phyloP scores from a whole-genome alignment of 2,329 filamentous ascomycete genomes.

The Nigrospora osmanthi region DNA sequence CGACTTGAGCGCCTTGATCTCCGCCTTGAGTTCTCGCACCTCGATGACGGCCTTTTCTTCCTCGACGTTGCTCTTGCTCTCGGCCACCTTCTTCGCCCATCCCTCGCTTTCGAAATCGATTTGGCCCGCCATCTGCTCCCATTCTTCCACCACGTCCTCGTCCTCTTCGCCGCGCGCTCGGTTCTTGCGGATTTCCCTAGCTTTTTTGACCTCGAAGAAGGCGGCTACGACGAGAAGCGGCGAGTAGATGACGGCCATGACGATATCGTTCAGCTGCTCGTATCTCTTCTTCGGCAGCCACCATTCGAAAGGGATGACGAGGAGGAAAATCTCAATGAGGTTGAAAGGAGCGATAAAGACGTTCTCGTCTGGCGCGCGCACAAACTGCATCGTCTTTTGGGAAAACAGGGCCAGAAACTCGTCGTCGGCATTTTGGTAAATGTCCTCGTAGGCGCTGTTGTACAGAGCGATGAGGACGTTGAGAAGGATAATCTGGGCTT shows the following conservation, averaged over 20 bases:
- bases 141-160: conserved; percentile 83
- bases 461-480: conserved; percentile 97
- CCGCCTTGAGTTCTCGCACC: conserved; percentile 47
- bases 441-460: conserved; percentile 93
- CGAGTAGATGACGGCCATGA: conserved; percentile 82
- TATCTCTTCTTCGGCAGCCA: conserved; percentile 75
- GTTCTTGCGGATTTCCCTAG: conserved; percentile 63
- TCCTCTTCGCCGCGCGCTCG: conserved; percentile 76
- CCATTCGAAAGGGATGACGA: conserved; percentile 85
- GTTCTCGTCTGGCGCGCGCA: conserved; percentile 94
- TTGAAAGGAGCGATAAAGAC: conserved; percentile 97
- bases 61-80: conserved; percentile 74
- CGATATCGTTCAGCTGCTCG: conserved; percentile 74
- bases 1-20: conserved; percentile 49
- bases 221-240: conserved; percentile 77
- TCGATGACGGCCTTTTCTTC: conserved; percentile 71
- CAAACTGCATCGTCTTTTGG: conserved; percentile 93
- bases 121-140: conserved; percentile 72
- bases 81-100: conserved; percentile 73
- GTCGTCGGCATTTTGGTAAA: conserved; percentile 87
- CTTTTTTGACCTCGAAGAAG: conserved; percentile 58
- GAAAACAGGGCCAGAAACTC: conserved; percentile 92
- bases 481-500: conserved; percentile 57
- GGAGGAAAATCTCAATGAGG: conserved; percentile 74
- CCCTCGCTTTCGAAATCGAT: conserved; percentile 76